Percentiles rank a stretch among this genome's conserved stretches.
Evolutionary conservation across 441 rosid genomes (phyloP).

Genomic region (Gossypium lobatum): DNA sequence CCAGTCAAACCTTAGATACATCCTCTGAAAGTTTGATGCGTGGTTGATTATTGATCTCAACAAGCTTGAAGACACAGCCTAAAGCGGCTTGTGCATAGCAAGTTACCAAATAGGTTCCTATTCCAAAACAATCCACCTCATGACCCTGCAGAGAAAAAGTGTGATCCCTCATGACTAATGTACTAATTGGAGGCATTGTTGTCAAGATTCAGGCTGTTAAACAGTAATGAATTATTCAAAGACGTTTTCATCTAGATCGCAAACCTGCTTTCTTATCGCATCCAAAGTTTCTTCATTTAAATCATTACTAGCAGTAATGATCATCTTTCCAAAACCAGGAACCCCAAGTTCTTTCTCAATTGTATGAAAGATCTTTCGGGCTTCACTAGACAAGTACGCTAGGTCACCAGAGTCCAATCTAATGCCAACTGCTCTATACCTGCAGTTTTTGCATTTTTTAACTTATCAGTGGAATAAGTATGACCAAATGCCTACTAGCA

Average conservation of each 20-base stretch:
- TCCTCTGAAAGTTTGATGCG: conserved; percentile 97
- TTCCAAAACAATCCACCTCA: conserved; percentile 88
- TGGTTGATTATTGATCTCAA: conserved; percentile 83
- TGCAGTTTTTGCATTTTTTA: conserved; percentile 32
- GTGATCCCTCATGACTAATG: conserved; percentile 5
- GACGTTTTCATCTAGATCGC: conserved; percentile 6
- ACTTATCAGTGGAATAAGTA: conserved; percentile 15
- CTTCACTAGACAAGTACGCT: conserved; percentile 71
- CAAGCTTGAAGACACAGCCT: conserved; percentile 96
- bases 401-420: conserved; percentile 95
- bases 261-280: conserved; percentile 89
- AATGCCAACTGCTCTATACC: conserved; percentile 80
- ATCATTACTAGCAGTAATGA: conserved; percentile 89
- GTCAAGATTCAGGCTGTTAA: not conserved
- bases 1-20: conserved; percentile 67
- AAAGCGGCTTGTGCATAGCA: conserved; percentile 89
- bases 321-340: conserved; percentile 59
- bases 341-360: conserved; percentile 70
- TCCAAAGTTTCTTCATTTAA: conserved; percentile 94
- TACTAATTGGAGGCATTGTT: not conserved
- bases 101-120: conserved; percentile 86
- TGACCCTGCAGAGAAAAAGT: conserved; percentile 57
- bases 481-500: conserved; percentile 5
- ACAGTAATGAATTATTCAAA: not conserved
- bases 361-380: conserved; percentile 54